These are phyloP conservation scores for Claviceps sorghi DNA, from an alignment of 2,329 filamentous ascomycete genomes.

Conservation along the genomic window DNA sequence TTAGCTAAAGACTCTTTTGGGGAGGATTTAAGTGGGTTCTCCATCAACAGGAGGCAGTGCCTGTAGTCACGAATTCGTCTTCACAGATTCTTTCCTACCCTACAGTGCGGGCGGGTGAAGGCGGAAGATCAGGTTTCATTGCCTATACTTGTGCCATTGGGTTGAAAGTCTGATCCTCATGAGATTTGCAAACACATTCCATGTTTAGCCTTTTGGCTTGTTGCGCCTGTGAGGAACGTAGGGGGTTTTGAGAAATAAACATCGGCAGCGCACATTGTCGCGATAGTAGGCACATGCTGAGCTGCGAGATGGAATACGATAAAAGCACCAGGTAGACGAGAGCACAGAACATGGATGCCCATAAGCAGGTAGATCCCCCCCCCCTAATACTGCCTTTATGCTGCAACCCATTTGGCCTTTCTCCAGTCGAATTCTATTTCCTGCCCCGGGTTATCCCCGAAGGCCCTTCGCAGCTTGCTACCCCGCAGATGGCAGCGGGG, in stretches of 20 bases:
- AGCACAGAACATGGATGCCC: no score
- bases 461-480: neutral
- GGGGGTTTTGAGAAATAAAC: no score
- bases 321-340: no score
- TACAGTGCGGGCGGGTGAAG: neutral
- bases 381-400: no score
- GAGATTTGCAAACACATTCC: neutral
- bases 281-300: no score
- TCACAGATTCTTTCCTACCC: neutral
- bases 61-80: no score
- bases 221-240: neutral
- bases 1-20: neutral
- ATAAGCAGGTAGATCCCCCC: no score
- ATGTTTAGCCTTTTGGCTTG: neutral
- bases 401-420: neutral
- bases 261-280: no score
- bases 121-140: neutral
- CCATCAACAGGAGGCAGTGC: neutral
- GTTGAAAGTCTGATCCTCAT: neutral
- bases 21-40: neutral
- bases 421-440: neutral
- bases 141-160: neutral
- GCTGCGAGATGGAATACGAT: no score
- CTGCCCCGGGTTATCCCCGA: neutral
- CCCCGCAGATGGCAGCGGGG: neutral